Conservation (phyloP, 169 alveolate species). For the Plasmodium cynomolgi region DNA sequence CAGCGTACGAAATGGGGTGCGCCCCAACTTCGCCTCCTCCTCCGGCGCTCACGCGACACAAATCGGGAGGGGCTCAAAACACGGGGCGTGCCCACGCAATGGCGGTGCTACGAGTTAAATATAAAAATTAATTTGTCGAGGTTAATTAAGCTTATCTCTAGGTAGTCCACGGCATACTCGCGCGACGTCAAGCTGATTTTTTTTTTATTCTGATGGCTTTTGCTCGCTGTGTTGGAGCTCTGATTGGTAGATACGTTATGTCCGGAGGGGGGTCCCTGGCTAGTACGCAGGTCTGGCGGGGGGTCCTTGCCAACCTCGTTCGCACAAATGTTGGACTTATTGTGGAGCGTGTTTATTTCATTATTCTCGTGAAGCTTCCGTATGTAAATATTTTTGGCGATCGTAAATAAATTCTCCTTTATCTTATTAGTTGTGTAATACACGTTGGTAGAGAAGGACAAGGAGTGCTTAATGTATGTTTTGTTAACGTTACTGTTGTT, state of each 20-base stretch:
- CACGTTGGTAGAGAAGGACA: slow-evolving; percentile 36
- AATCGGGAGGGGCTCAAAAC: too few relatives aligned
- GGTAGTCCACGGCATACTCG: slow-evolving; percentile 66
- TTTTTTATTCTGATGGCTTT: slow-evolving; percentile 14
- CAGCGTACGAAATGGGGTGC: neutral
- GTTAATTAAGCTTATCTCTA: slow-evolving; percentile 53
- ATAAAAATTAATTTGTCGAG: slow-evolving; percentile 58
- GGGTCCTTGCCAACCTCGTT: neutral
- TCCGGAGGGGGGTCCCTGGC: neutral
- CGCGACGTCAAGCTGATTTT: slow-evolving; percentile 19
- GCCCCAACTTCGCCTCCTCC: too few relatives aligned
- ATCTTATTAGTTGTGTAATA: slow-evolving; percentile 31
- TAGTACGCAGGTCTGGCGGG: neutral
- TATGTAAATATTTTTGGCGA: slow-evolving; percentile 65
- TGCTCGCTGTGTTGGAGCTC: neutral
- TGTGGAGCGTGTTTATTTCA: slow-evolving; percentile 50
- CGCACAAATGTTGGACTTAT: slow-evolving; percentile 43
- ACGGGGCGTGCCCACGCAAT: neutral
- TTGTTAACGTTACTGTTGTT: slow-evolving; percentile 31
- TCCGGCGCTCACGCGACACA: neutral
- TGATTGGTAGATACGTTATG: neutral
- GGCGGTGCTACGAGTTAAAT: slow-evolving; percentile 13
- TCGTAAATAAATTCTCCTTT: slow-evolving; percentile 28
- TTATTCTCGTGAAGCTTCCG: slow-evolving; percentile 42
- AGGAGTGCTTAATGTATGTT: slow-evolving; percentile 52